Evolutionary conservation across 2,329 filamentous ascomycete species (phyloP).

Genomic region (Phaeosphaeria sp.): DNA sequence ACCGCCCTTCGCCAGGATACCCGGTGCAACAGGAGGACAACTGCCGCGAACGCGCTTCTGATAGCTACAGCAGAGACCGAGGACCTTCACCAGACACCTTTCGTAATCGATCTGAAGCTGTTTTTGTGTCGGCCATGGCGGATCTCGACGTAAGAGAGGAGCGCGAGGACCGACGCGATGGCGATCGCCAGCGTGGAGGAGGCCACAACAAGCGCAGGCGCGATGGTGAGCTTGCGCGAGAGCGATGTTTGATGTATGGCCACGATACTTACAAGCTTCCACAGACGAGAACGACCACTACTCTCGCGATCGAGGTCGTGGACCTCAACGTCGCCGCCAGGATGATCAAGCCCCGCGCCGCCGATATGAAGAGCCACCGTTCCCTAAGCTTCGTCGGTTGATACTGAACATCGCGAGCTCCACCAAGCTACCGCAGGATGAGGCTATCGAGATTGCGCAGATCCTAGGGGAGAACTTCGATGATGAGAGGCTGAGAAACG

Average conservation of each 20-base stretch:
- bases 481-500: conserved; percentile 77
- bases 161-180: conserved; percentile 37
- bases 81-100: conserved; percentile 14
- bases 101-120: conserved; percentile 16
- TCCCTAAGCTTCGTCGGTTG: conserved; percentile 42
- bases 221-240: conserved; percentile 32
- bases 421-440: conserved; percentile 44
- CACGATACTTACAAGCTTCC: conserved; percentile 6
- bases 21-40: not conserved
- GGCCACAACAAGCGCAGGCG: conserved; percentile 40
- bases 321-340: conserved; percentile 39
- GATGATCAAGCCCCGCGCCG: conserved; percentile 39
- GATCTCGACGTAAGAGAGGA: conserved; percentile 39
- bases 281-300: conserved; percentile 38
- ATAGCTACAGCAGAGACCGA: conserved; percentile 7
- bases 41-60: conserved; percentile 8
- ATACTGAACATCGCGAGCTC: conserved; percentile 48
- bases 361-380: conserved; percentile 44
- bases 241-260: not conserved
- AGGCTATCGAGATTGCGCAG: conserved; percentile 55
- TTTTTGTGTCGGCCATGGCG: conserved; percentile 31
- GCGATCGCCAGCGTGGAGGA: conserved; percentile 33
- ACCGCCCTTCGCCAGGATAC: not conserved
- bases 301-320: conserved; percentile 36
- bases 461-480: conserved; percentile 77